Evolutionary conservation across 2,329 filamentous ascomycete genomes (phyloP).

Genomic region (Phialemonium atrogriseum): DNA sequence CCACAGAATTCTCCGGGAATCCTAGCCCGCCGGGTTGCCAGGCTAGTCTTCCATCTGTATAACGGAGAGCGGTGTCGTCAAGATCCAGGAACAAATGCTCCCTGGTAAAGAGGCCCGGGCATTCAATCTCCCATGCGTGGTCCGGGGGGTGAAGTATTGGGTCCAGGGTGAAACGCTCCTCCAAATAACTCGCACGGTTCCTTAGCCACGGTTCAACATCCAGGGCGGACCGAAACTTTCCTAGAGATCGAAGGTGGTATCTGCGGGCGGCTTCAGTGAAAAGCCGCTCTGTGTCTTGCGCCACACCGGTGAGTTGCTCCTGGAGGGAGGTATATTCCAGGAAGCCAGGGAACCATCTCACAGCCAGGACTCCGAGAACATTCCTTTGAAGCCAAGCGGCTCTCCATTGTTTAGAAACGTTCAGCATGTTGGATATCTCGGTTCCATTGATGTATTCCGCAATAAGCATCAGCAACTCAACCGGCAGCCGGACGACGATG

Average conservation of each 20-base stretch:
- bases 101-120: neutral
- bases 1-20: neutral
- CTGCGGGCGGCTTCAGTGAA: slow-evolving; percentile 1
- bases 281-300: neutral
- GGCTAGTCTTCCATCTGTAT: slow-evolving; percentile 5
- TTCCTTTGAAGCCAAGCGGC: slow-evolving; percentile 6
- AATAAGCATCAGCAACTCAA: slow-evolving; percentile 6
- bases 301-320: neutral
- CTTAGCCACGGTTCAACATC: neutral
- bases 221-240: slow-evolving; percentile 5
- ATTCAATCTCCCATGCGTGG: neutral
- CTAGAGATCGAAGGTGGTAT: slow-evolving; percentile 1
- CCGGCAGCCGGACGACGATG: slow-evolving; percentile 6
- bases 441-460: slow-evolving; percentile 3
- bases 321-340: neutral
- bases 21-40: slow-evolving; percentile 1
- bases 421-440: slow-evolving; percentile 4
- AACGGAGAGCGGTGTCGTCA: neutral
- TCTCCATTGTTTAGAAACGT: slow-evolving; percentile 8
- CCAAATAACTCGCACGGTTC: neutral
- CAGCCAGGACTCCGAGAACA: slow-evolving; percentile 2
- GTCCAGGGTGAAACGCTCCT: neutral
- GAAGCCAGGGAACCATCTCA: slow-evolving; percentile 4
- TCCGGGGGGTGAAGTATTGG: slow-evolving; percentile 1
- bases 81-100: neutral